Base-by-base conservation (phyloP, 2,329 filamentous ascomycete genomes). In the Knufia fluminis region DNA sequence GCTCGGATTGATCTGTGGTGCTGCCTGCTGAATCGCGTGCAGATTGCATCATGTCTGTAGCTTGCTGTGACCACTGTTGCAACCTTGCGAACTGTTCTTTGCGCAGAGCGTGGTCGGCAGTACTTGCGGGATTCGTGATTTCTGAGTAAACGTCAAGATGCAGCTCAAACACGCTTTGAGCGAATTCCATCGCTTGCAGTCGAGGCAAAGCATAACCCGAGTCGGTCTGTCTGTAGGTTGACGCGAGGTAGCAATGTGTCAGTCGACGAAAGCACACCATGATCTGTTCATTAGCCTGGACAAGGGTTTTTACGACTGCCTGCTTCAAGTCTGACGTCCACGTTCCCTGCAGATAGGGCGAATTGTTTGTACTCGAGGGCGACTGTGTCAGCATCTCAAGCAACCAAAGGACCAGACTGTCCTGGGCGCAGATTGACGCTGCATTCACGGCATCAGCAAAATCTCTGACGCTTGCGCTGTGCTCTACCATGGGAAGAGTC, bases 111-210 rank as follows among this genome's bases (percentile, higher is more conserved):
- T 65, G 58, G 51, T 77, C 71, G 4, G 79, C 72, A 20, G 77
- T 72, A 56, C 75, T 82, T 55, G 73, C 74, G 0, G 78, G 74
- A 54, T 76, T 76, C 44, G 77, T 82, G 57, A 83, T 78, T n/a
- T 76, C 66, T 4, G 75, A 75, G 60, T 80, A 83, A 7, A 83
- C 69, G 59, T 85, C 82, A 4, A 85, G 69, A 58, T 85, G 82
- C 26, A 85, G 65, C 61, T 86, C 82, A 56, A 82, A 83, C 2
- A 85, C 65, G 2, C 74, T 73, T 60, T 85, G 72, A 1, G 75
- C 66, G 61, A 59, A 47, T 32, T 57, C 56, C 19, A 52, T 51
- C 14, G 33, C 28, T 9, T 23, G 33, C 10, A 10, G 16, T 4
- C 9, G 43, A 9, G 28, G 20, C 28, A 46, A 22, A 2, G 43